A percentile compares a stretch with the other conserved stretches of the same genome.
Evolutionary conservation across 2,329 filamentous ascomycete species (phyloP).

Genomic region (Cladorrhinum sp.): DNA sequence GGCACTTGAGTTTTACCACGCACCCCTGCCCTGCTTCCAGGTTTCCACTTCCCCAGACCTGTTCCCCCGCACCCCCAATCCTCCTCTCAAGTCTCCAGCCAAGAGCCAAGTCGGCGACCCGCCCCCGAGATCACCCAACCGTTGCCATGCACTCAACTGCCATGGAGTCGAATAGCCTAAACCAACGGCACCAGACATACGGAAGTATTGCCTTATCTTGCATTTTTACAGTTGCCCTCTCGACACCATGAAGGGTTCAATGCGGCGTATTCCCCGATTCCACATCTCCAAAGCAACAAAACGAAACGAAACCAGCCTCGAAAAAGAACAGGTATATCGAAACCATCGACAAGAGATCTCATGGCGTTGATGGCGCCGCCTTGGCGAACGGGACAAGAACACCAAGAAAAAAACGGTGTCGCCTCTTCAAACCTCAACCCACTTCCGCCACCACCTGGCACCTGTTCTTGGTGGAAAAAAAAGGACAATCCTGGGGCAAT

Average conservation of each 20-base stretch:
- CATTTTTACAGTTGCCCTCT: not conserved
- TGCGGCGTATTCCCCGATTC: not conserved
- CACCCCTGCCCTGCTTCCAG: not conserved
- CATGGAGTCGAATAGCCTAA: constrained; percentile 19
- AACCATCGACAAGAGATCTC: constrained; percentile 3
- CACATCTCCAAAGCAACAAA: not conserved
- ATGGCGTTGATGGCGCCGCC: constrained; percentile 6
- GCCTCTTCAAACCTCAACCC: no score
- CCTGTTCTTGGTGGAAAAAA: constrained; percentile 24
- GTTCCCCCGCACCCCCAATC: constrained; percentile 2
- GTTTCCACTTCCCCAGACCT: not conserved
- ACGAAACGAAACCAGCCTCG: not conserved
- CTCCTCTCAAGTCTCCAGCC: not conserved
- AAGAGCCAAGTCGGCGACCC: constrained; percentile 7
- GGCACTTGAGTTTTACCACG: not conserved
- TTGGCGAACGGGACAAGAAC: constrained; percentile 9
- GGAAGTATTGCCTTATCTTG: not conserved
- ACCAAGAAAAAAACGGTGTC: not conserved
- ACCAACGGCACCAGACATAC: constrained; percentile 2
- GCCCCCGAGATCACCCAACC: constrained; percentile 6
- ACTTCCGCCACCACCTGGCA: no score
- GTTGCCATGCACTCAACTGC: constrained; percentile 7
- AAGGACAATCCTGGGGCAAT: constrained; percentile 4
- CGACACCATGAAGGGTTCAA: not conserved
- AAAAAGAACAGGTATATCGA: not conserved